Percentiles rank a stretch among this genome's conserved stretches.
phyloP scores from a whole-genome alignment of 352 stramenopile species.

The Phytopythium mirpurense region DNA sequence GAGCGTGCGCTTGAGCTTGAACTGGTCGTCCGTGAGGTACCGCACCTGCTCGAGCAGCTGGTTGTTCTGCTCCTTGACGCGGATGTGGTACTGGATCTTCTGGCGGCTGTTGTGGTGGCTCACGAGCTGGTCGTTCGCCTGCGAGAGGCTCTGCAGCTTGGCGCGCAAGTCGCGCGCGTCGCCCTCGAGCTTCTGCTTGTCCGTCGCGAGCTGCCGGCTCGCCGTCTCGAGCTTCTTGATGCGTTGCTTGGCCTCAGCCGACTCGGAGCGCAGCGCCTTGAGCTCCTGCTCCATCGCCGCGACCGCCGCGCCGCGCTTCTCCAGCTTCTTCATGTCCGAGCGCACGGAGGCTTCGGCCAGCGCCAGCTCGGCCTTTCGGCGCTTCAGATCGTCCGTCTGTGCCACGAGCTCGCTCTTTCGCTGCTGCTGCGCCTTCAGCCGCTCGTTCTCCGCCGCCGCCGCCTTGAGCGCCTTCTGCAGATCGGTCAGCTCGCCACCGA shows the following conservation, averaged over 20 bases:
- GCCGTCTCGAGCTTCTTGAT: slow-evolving; percentile 20
- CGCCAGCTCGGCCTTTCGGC: slow-evolving; percentile 15
- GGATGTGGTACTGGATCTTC: slow-evolving; percentile 80
- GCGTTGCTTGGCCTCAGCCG: not conserved
- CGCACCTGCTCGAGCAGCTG: slow-evolving; percentile 62
- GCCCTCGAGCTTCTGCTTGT: slow-evolving; percentile 50
- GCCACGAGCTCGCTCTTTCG: slow-evolving; percentile 7
- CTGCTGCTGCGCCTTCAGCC: not conserved
- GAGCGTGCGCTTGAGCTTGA: slow-evolving; percentile 41
- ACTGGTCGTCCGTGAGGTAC: slow-evolving; percentile 58
- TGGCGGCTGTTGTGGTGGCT: slow-evolving; percentile 75
- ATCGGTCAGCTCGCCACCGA: not conserved
- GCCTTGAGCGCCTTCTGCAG: not conserved
- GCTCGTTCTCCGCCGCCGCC: not conserved
- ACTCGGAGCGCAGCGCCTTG: slow-evolving; percentile 9
- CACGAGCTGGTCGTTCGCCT: slow-evolving; percentile 70
- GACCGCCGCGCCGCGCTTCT: slow-evolving; percentile 16
- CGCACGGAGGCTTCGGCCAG: slow-evolving; percentile 16
- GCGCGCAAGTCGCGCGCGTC: slow-evolving; percentile 28
- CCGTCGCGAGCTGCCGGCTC: slow-evolving; percentile 40
- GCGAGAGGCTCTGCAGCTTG: slow-evolving; percentile 38
- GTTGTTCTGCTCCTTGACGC: slow-evolving; percentile 84
- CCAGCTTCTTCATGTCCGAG: slow-evolving; percentile 17
- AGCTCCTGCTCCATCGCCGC: slow-evolving; percentile 14
- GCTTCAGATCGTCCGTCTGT: slow-evolving; percentile 17